Conservation (phyloP, 2,329 filamentous ascomycete species). For the Sphaerostilbella broomeana region DNA sequence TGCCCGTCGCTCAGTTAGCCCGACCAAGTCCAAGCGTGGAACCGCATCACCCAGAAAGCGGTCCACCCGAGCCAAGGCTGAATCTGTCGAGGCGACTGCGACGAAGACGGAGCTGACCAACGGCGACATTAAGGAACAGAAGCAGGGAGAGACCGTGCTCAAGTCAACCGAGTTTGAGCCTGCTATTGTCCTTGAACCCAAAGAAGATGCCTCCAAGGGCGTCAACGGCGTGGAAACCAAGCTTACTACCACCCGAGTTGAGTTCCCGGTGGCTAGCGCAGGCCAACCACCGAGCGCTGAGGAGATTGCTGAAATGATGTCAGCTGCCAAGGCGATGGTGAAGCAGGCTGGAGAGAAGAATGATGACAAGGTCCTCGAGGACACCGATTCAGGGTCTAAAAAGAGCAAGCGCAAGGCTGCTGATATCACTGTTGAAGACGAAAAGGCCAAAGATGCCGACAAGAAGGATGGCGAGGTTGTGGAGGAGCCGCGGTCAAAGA, state of each 20-base stretch:
- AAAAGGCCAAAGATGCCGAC: conserved; percentile 35
- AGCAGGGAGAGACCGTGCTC: conserved; percentile 31
- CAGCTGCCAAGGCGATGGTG: conserved; percentile 83
- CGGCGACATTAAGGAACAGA: conserved; percentile 25
- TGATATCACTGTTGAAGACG: conserved; percentile 62
- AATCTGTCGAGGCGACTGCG: conserved; percentile 27
- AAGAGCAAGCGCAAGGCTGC: conserved; percentile 68
- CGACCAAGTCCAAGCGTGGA: conserved; percentile 43
- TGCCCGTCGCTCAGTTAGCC: conserved; percentile 51
- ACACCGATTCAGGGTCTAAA: conserved; percentile 35
- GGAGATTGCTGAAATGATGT: conserved; percentile 76
- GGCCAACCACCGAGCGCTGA: conserved; percentile 66
- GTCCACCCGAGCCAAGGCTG: conserved; percentile 37
- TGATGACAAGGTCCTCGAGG: conserved; percentile 28
- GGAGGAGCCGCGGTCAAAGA: conserved; percentile 58
- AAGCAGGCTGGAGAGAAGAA: conserved; percentile 34
- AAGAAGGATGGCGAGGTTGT: conserved; percentile 22
- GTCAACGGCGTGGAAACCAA: conserved; percentile 57
- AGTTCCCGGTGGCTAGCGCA: conserved; percentile 59
- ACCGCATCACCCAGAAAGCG: conserved; percentile 51
- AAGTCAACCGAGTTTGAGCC: conserved; percentile 47
- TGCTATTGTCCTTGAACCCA: conserved; percentile 41
- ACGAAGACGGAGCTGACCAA: conserved; percentile 26
- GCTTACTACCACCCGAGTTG: conserved; percentile 66
- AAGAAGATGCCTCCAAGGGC: conserved; percentile 49